Base-by-base conservation (phyloP, 192 early-diverging fungal genomes). In the Backusella circina region DNA sequence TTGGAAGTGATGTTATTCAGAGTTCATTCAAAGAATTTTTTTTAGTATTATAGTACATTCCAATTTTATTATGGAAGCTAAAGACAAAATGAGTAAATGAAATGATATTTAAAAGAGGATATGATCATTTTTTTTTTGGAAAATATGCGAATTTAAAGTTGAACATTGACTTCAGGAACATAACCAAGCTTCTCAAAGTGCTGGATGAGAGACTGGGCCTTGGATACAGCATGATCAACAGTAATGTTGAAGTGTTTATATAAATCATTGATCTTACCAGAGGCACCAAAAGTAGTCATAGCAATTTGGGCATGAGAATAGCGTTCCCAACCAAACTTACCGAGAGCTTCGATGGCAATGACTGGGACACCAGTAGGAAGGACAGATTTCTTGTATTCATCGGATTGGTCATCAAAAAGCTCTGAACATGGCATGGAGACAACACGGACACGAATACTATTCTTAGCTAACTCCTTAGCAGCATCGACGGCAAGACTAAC, bases 391-490 rank as follows among this genome's bases (percentile, higher is more conserved):
- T 91, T 89, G 90, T 99, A 99, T 41, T 90, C 92, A 28, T 87
- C 78, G 5, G 87, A 64, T 84, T 99, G 97, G 37, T 90, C 91
- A 38, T 93, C 92, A 75, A 98, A 98, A 72, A 98, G 87, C 75
- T 94, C 94, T 78, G 90, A 84, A 70, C 91, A 97, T 30, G 98
- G 98, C 89, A 97, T 91, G 47, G 98, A 99, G 30, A 99, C 95
- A 65, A 98, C 90, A 67, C 93, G 93, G 37, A 92, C 89, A n/a
- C 78, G 82, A 75, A 91, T 82, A 0, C 82, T 83, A 36, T 89
- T 71, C 13, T 87, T 73, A 32, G 85, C 86, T 21, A 98, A 84
- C 70, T 86, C 71, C 77, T 93, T 90, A 37, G 96, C 95, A 23
- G 97, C 84, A 18, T 97, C 93, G 21, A 98, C 92, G 50, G 91